These are phyloP conservation scores for Chernovozyma aurita DNA, from an alignment of 1,139 yeast genomes.

Conservation along the genomic window DNA sequence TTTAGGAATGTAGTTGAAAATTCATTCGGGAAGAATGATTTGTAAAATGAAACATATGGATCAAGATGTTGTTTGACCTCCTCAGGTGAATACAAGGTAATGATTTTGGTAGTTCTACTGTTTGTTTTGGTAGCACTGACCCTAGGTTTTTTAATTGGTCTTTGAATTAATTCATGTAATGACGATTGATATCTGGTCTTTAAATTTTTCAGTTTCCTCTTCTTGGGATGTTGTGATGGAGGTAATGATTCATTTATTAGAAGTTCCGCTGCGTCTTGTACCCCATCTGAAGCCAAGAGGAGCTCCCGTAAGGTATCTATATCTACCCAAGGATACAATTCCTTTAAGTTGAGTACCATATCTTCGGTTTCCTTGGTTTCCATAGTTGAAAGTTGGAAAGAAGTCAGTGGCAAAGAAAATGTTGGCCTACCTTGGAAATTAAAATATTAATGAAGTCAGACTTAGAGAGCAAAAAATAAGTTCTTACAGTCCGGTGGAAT, in stretches of 20 bases:
- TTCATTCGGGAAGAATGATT: slow-evolving; percentile 46
- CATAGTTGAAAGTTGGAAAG: too few relatives aligned
- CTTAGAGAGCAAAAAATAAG: too few relatives aligned
- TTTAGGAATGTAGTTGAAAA: slow-evolving; percentile 42
- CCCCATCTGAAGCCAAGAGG: slow-evolving; percentile 35
- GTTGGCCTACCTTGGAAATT: too few relatives aligned
- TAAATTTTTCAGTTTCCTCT: slow-evolving; percentile 13
- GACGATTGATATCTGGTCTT: slow-evolving; percentile 15
- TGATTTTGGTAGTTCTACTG: neutral
- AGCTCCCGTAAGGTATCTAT: slow-evolving; percentile 28
- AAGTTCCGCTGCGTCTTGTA: slow-evolving; percentile 22
- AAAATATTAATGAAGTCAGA: too few relatives aligned
- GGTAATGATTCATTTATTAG: slow-evolving; percentile 23
- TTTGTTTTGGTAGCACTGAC: neutral
- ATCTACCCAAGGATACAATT: slow-evolving; percentile 23
- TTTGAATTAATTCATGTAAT: slow-evolving; percentile 7
- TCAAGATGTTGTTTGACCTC: slow-evolving; percentile 34
- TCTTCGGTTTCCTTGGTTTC: slow-evolving; percentile 18
- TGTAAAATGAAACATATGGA: slow-evolving; percentile 48
- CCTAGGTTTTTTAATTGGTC: neutral
- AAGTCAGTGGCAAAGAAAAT: too few relatives aligned
- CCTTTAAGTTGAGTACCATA: slow-evolving; percentile 15
- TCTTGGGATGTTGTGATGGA: slow-evolving; percentile 9
- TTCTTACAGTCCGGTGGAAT: too few relatives aligned
- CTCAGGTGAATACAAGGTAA: slow-evolving; percentile 26